These are phyloP conservation scores for Leishmania guyanensis DNA, from an alignment of 208 protist species.

Conservation along the genomic window DNA sequence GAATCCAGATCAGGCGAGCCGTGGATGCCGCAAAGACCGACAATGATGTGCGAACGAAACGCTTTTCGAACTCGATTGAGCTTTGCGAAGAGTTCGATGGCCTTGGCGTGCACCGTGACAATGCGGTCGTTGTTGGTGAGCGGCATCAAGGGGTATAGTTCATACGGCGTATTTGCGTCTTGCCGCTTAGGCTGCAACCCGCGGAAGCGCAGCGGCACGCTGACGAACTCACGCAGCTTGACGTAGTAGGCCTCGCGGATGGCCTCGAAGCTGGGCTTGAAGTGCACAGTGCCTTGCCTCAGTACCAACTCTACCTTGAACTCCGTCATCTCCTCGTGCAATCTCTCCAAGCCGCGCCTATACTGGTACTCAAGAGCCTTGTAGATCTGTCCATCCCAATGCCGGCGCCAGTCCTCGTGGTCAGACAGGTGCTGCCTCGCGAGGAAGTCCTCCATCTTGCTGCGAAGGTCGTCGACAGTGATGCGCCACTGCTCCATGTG, in stretches of 20 bases:
- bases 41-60: slow-evolving; percentile 84
- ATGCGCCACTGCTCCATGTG: slow-evolving; percentile 94
- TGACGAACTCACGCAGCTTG: slow-evolving; percentile 94
- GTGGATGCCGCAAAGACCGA: slow-evolving; percentile 90
- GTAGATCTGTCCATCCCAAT: slow-evolving; percentile 98
- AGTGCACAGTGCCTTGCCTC: slow-evolving; percentile 90
- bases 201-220: slow-evolving; percentile 92
- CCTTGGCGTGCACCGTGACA: slow-evolving; percentile 90
- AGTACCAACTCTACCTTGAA: slow-evolving; percentile 94
- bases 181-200: slow-evolving; percentile 88
- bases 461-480: slow-evolving; percentile 83
- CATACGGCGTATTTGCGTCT: slow-evolving; percentile 52
- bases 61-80: slow-evolving; percentile 87
- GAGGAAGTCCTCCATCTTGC: slow-evolving; percentile 85
- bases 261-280: slow-evolving; percentile 95
- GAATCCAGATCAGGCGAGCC: slow-evolving; percentile 89
- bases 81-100: slow-evolving; percentile 92
- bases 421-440: slow-evolving; percentile 70
- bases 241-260: slow-evolving; percentile 95
- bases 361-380: slow-evolving; percentile 97
- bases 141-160: slow-evolving; percentile 92
- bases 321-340: slow-evolving; percentile 94
- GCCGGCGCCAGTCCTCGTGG: slow-evolving; percentile 90
- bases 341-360: slow-evolving; percentile 85
- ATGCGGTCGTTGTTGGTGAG: slow-evolving; percentile 86